Conservation (phyloP, 805 yeast genomes). For the Yarrowia hollandica region DNA sequence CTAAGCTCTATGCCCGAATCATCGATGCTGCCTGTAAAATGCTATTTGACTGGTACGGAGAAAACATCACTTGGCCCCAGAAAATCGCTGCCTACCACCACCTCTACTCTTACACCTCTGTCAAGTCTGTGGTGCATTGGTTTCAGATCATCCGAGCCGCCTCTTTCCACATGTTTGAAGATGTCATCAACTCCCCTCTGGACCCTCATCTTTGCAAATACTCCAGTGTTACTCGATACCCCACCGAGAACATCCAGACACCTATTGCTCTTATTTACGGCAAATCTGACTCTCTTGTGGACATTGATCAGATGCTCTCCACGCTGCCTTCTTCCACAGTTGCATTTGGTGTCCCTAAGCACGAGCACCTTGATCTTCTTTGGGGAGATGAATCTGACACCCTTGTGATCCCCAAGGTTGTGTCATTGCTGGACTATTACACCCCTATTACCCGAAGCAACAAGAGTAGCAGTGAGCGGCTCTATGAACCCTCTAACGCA, state of each 20-base stretch:
- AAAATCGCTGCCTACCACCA: conserved; percentile 82
- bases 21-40: conserved; percentile 70
- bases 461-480: conserved; percentile 5
- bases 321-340: conserved; percentile 57
- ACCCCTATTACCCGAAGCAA: conserved; percentile 9
- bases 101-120: conserved; percentile 86
- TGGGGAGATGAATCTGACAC: conserved; percentile 74
- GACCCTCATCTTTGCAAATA: conserved; percentile 42
- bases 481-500: neutral
- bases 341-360: conserved; percentile 53
- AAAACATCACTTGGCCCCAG: conserved; percentile 69
- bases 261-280: conserved; percentile 85
- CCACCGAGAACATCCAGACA: conserved; percentile 62
- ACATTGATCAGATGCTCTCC: conserved; percentile 68
- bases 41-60: conserved; percentile 77
- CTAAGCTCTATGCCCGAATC: conserved; percentile 67
- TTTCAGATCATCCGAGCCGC: conserved; percentile 79
- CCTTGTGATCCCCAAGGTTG: conserved; percentile 35
- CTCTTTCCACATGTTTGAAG: conserved; percentile 88
- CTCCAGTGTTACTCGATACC: conserved; percentile 58
- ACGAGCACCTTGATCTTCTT: conserved; percentile 86
- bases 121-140: conserved; percentile 94
- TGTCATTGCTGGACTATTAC: conserved; percentile 28
- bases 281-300: conserved; percentile 77
- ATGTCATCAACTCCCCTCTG: conserved; percentile 41